Conservation (phyloP, 1,139 yeast genomes). For the Pichia sp. region DNA sequence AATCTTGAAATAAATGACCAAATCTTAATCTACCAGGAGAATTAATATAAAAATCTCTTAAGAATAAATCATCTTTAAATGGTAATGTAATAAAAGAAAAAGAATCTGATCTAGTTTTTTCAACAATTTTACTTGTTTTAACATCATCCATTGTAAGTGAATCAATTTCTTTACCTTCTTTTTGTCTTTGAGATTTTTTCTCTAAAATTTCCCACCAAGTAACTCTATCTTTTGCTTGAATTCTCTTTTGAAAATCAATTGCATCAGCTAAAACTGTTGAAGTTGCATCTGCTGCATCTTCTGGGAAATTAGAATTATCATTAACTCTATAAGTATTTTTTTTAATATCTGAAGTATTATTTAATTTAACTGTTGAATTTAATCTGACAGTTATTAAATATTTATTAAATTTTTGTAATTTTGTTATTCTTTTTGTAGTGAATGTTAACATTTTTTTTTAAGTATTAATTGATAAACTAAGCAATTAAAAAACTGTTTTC, state of each 20-base stretch:
- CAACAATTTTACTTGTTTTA: constrained; percentile 63
- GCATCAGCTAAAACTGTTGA: constrained; percentile 56
- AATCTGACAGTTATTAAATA: neutral
- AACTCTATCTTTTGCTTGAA: constrained; percentile 42
- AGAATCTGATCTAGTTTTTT: constrained; percentile 69
- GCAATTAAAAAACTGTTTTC: too few species aligned
- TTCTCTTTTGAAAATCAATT: constrained; percentile 33
- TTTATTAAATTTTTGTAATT: too few species aligned
- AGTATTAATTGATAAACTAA: too few species aligned
- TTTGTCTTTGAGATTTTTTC: constrained; percentile 65
- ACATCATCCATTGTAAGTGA: constrained; percentile 69
- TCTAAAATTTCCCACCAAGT: constrained; percentile 82
- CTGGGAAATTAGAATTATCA: constrained; percentile 30
- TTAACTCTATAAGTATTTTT: constrained; percentile 22
- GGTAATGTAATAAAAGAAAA: constrained; percentile 71
- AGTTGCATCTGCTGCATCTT: constrained; percentile 64
- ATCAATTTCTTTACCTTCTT: constrained; percentile 65
- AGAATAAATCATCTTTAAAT: constrained; percentile 75
- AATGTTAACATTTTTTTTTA: too few species aligned
- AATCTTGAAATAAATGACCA: constrained; percentile 87
- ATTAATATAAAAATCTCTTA: constrained; percentile 81
- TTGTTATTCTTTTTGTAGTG: too few species aligned
- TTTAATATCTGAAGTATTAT: neutral
- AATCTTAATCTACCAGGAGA: constrained; percentile 84
- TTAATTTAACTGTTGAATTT: neutral